Base-by-base conservation (phyloP, 2,329 filamentous ascomycete species). In the Penicillium polonicum region DNA sequence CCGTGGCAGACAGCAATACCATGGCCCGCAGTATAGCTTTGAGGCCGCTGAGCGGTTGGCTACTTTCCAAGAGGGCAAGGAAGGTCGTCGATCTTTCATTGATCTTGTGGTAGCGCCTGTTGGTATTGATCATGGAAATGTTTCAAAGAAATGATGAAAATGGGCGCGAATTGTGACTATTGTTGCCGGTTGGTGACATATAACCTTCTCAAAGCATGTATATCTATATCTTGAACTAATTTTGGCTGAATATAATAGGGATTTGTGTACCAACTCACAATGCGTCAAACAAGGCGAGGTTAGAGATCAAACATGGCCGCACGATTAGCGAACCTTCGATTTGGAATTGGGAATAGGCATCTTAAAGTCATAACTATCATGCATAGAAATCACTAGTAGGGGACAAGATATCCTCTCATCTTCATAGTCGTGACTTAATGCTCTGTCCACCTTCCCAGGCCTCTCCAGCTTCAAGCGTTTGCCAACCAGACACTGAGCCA, bases 401-500 rank as follows among this genome's bases (percentile, higher is more conserved):
- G 21, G 15, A 27, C n/a, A 57, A 23, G 25, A 4, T 53, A 36
- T 27, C 15, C 17, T 25, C 25, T 27, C 33, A 13, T 38, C 33
- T 29, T 61, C 52, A 71, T 58, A 77, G 56, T 43, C 72, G 72
- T 31, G 74, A 71, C 71, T 80, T 81, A 58, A 85, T 80, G 51
- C 81, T 78, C 76, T 85, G 83, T 10, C 84, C 85, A 42, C 84
- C 85, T 72, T 88, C 85, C 77, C 85, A 88, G 2, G 83, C 82
- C 65, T 87, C 85, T 21, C 91, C 91, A 45, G 87, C 86, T 73
- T 97, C 94, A 65, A 97, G 79, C 66, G 86, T 90, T 77, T 89
- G 88, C 90, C 91, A 97, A 6, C 82, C 85, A 64, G 84, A 82
- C 19, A 97, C 93, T 10, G 87, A 84, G 13, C 94, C 94, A 2